Evolutionary conservation across 2,329 filamentous ascomycete species (phyloP).

Genomic region (Plectosphaerella cucumerina): DNA sequence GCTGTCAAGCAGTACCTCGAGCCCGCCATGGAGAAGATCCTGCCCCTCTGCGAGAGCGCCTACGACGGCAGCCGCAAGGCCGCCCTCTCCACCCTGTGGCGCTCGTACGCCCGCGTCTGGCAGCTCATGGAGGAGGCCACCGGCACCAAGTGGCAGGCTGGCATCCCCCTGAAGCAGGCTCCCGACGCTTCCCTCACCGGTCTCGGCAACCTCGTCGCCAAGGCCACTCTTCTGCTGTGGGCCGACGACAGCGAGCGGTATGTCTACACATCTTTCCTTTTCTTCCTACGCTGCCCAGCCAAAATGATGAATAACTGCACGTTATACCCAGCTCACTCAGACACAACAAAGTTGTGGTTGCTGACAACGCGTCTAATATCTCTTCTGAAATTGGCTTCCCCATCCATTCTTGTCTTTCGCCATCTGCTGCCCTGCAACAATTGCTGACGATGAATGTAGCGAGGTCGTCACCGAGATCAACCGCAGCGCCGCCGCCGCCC

Average conservation of each 20-base stretch:
- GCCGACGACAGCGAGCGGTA: slow-evolving; percentile 90
- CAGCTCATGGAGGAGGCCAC: slow-evolving; percentile 76
- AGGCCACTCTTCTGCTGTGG: slow-evolving; percentile 81
- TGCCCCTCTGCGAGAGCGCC: slow-evolving; percentile 78
- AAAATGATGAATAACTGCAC: slow-evolving; percentile 79
- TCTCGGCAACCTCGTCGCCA: slow-evolving; percentile 81
- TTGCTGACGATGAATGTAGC: slow-evolving; percentile 50
- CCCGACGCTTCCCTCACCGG: slow-evolving; percentile 77
- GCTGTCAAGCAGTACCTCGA: slow-evolving; percentile 76
- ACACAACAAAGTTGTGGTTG: slow-evolving; percentile 76
- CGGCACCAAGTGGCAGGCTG: slow-evolving; percentile 82
- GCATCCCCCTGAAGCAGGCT: slow-evolving; percentile 75
- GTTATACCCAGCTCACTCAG: slow-evolving; percentile 99
- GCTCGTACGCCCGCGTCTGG: slow-evolving; percentile 88
- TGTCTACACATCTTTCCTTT: slow-evolving; percentile 36
- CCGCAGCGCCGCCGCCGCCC: slow-evolving; percentile 82
- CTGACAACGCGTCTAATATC: slow-evolving; percentile 68
- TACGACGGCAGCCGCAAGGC: slow-evolving; percentile 95
- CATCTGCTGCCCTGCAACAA: slow-evolving; percentile 11
- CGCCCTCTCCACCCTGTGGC: slow-evolving; percentile 86
- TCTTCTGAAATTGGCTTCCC: slow-evolving; percentile 26
- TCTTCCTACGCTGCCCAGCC: slow-evolving; percentile 16
- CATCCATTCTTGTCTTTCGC: slow-evolving; percentile 2
- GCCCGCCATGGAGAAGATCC: slow-evolving; percentile 77
- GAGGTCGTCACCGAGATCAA: slow-evolving; percentile 92